A percentile compares a stretch with the other conserved stretches of the same genome.
phyloP scores from a whole-genome alignment of 106 monocot genomes.

The Iris macrosiphon region DNA sequence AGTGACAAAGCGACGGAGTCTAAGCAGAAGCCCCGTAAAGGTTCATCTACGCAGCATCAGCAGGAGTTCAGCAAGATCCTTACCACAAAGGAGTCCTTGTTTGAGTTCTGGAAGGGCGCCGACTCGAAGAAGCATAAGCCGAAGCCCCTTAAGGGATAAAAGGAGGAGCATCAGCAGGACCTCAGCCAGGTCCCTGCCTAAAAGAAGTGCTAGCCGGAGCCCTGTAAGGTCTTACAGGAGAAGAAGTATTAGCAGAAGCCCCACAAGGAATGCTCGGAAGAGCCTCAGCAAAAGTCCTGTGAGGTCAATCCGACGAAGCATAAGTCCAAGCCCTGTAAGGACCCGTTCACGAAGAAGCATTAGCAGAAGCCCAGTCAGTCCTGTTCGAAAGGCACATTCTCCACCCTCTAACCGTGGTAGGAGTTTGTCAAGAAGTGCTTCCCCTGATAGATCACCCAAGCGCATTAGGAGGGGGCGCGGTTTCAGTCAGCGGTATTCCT shows the following conservation, averaged over 20 bases:
- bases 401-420: constrained; percentile 29
- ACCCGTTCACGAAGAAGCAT: constrained; percentile 27
- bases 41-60: constrained; percentile 24
- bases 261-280: constrained; percentile 30
- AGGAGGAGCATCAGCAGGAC: constrained; percentile 28
- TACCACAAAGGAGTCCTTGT: constrained; percentile 27
- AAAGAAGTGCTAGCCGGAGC: constrained; percentile 11
- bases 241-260: constrained; percentile 18
- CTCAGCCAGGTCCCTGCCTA: constrained; percentile 15
- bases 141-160: constrained; percentile 20
- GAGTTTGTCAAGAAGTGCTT: constrained; percentile 72
- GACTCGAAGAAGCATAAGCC: constrained; percentile 17
- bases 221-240: constrained; percentile 12
- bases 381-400: constrained; percentile 24
- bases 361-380: constrained; percentile 31
- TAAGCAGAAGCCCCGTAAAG: constrained; percentile 29
- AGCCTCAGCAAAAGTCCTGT: constrained; percentile 39
- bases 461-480: constrained; percentile 85
- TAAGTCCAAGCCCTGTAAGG: constrained; percentile 34
- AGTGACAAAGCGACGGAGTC: constrained; percentile 6
- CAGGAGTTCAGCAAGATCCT: constrained; percentile 34
- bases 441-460: constrained; percentile 76
- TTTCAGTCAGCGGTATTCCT: constrained; percentile 78
- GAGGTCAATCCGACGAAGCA: constrained; percentile 32
- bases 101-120: constrained; percentile 29